phyloP scores from a whole-genome alignment of 805 yeast species.

The Jamesozyma jinghongensis region DNA sequence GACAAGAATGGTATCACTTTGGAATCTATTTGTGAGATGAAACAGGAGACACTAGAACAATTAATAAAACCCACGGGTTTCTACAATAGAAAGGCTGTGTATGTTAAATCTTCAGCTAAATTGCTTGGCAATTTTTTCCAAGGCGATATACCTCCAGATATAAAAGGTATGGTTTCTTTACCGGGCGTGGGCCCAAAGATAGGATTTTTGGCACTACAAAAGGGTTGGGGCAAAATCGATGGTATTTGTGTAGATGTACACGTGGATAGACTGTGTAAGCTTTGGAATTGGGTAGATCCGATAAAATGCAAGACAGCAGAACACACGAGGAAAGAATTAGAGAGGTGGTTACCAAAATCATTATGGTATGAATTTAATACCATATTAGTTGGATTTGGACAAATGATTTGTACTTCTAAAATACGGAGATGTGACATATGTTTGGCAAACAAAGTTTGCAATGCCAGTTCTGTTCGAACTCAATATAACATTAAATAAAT shows the following conservation, averaged over 20 bases:
- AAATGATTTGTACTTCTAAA: conserved; percentile 68
- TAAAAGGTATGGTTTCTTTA: conserved; percentile 49
- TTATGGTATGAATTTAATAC: conserved; percentile 83
- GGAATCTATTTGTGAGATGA: conserved; percentile 40
- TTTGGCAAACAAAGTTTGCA: conserved; percentile 48
- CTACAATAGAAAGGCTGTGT: conserved; percentile 67
- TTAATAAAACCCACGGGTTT: conserved; percentile 74
- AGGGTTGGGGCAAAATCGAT: conserved; percentile 62
- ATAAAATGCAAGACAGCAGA: conserved; percentile 54
- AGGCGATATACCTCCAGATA: conserved; percentile 67
- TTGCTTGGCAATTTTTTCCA: conserved; percentile 40
- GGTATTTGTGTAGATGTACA: conserved; percentile 94
- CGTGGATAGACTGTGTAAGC: conserved; percentile 63
- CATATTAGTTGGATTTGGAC: conserved; percentile 85
- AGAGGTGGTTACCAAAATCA: conserved; percentile 62
- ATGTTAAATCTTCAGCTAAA: conserved; percentile 50
- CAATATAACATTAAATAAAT: too few relatives aligned
- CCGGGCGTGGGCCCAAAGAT: conserved; percentile 96
- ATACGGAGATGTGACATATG: conserved; percentile 67
- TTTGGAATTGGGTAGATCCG: conserved; percentile 67
- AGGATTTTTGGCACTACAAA: conserved; percentile 73
- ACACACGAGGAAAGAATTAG: conserved; percentile 54
- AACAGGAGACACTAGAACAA: conserved; percentile 48
- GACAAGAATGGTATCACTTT: conserved; percentile 43
- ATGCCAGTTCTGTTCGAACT: conserved; percentile 24